Conservation (phyloP, 2,329 filamentous ascomycete species). For the Monosporascus sp. region DNA sequence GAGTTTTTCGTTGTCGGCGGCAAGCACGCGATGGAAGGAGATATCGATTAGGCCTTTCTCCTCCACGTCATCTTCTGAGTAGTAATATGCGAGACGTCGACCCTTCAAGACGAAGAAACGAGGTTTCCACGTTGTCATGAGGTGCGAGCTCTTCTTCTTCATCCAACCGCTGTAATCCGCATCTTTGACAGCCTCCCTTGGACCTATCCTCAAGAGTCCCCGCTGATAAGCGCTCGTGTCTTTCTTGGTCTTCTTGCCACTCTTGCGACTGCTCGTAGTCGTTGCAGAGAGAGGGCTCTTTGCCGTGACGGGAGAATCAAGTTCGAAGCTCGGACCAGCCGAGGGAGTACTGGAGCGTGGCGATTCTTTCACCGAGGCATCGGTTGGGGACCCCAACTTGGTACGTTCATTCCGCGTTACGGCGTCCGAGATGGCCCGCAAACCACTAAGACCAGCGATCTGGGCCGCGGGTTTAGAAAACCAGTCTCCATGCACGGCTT, state of each 20-base stretch:
- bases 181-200: slow-evolving; percentile 74
- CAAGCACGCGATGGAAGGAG: slow-evolving; percentile 92
- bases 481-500: slow-evolving; percentile 51
- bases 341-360: slow-evolving; percentile 64
- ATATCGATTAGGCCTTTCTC: slow-evolving; percentile 97
- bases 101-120: slow-evolving; percentile 93
- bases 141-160: slow-evolving; percentile 95
- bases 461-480: slow-evolving; percentile 48
- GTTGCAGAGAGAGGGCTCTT: slow-evolving; percentile 48
- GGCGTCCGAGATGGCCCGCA: slow-evolving; percentile 82
- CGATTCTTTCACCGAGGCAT: slow-evolving; percentile 47
- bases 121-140: slow-evolving; percentile 98
- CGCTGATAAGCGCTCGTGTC: slow-evolving; percentile 90
- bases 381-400: slow-evolving; percentile 45
- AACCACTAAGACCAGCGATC: slow-evolving; percentile 53
- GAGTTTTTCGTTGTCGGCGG: slow-evolving; percentile 84
- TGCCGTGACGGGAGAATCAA: slow-evolving; percentile 65
- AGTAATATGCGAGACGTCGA: slow-evolving; percentile 89
- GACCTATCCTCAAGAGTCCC: slow-evolving; percentile 75
- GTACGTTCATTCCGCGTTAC: slow-evolving; percentile 48
- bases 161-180: slow-evolving; percentile 98
- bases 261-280: slow-evolving; percentile 43
- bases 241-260: slow-evolving; percentile 73
- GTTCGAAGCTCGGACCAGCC: slow-evolving; percentile 65
- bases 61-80: slow-evolving; percentile 84